Percentiles rank a stretch among this genome's conserved stretches.
Conservation (phyloP, 2,329 filamentous ascomycete species). For the Didymella exigua region DNA sequence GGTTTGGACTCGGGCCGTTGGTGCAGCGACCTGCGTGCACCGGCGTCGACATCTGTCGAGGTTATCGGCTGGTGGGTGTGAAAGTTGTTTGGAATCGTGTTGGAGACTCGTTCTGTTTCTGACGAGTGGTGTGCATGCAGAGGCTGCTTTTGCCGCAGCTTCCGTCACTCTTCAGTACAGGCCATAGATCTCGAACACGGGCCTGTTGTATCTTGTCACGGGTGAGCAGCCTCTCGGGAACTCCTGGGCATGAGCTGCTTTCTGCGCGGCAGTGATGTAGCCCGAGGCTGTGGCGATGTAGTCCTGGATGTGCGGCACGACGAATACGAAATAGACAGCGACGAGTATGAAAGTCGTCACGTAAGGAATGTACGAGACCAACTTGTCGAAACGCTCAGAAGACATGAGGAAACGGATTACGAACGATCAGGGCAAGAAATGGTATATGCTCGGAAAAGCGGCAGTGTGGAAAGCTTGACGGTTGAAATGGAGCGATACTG, state of each 20-base stretch:
- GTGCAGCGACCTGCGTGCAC: slow-evolving; percentile 16
- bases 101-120: not conserved
- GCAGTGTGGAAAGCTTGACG: slow-evolving; percentile 12
- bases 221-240: slow-evolving; percentile 14
- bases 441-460: slow-evolving; percentile 15
- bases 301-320: slow-evolving; percentile 13
- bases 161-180: slow-evolving; percentile 41
- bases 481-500: slow-evolving; percentile 6
- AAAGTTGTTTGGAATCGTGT: slow-evolving; percentile 9
- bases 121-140: not conserved
- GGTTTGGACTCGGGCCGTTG: slow-evolving; percentile 10
- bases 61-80: slow-evolving; percentile 3
- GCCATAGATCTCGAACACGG: slow-evolving; percentile 36
- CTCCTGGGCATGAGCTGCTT: slow-evolving; percentile 15
- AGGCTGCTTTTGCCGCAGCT: not conserved
- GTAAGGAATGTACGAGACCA: slow-evolving; percentile 16
- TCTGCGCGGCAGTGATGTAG: slow-evolving; percentile 14
- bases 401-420: slow-evolving; percentile 10
- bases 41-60: slow-evolving; percentile 2
- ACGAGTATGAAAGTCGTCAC: slow-evolving; percentile 3
- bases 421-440: not conserved
- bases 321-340: slow-evolving; percentile 12
- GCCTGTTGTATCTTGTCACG: slow-evolving; percentile 13
- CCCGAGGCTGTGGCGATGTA: slow-evolving; percentile 5
- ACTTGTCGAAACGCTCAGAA: slow-evolving; percentile 12